Percentiles rank a stretch among this genome's conserved stretches.
These are phyloP conservation scores for Rehmannia glutinosa DNA, from an alignment of 257 asterid genomes.

Conservation along the genomic window DNA sequence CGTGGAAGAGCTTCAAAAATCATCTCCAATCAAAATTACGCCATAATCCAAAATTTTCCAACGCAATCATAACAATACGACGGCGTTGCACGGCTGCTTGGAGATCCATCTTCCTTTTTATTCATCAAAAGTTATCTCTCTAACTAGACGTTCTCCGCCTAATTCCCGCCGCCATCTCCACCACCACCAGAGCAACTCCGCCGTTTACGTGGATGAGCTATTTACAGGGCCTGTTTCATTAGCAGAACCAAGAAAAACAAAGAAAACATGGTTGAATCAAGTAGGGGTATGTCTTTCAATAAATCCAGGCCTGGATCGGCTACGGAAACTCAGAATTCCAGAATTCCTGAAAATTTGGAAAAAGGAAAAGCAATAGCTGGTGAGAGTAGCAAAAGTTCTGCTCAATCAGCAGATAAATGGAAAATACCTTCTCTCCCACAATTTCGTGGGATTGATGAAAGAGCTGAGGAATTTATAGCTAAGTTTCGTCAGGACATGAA, in stretches of 20 bases:
- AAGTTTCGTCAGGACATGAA: constrained; percentile 53
- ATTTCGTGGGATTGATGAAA: constrained; percentile 47
- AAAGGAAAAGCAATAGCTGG: constrained; percentile 12
- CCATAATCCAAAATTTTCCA: constrained; percentile 20
- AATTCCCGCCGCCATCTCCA: neutral
- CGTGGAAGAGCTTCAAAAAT: constrained; percentile 32
- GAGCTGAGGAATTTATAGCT: constrained; percentile 54
- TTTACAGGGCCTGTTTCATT: constrained; percentile 14
- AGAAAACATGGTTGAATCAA: constrained; percentile 21
- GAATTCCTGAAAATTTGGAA: neutral
- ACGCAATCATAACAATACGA: constrained; percentile 22
- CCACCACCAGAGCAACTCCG: constrained; percentile 1
- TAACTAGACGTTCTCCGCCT: constrained; percentile 3
- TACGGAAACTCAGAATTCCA: neutral
- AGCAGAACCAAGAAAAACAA: neutral
- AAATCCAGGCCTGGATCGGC: neutral
- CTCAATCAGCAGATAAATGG: constrained; percentile 23
- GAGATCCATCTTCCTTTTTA: constrained; percentile 6
- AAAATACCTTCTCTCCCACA: constrained; percentile 26
- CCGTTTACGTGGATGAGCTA: constrained; percentile 32
- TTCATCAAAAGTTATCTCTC: constrained; percentile 14
- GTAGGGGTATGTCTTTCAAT: neutral
- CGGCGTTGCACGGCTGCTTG: constrained; percentile 6
- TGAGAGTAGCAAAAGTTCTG: constrained; percentile 7
- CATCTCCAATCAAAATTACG: constrained; percentile 24